Base-by-base conservation (phyloP, 192 early-diverging fungal genomes). In the Coemansia sp. region DNA sequence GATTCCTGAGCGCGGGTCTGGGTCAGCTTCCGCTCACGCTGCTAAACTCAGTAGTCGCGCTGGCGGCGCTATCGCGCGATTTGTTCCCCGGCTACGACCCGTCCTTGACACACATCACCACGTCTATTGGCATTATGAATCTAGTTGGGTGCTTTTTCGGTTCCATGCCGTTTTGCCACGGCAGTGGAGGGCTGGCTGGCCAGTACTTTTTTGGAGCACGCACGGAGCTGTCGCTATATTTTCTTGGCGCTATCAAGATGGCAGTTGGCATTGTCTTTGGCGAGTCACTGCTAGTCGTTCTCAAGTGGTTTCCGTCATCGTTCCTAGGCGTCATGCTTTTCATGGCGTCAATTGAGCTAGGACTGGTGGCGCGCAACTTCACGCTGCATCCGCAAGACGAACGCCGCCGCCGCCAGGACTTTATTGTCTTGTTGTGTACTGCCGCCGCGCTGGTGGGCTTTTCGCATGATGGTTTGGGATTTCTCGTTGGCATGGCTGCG, bases 151-250 rank as follows among this genome's bases (percentile, higher is more conserved):
- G 92, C 83, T 90, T 89, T 75, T 85, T 95, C 83, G 89, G 92
- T 9, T 86, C 93, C 27, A 87, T 95, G 74, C 90, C 94, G 39
- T 88, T 92, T 75, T 91, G 95, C 69, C 91, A 92, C 62, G 89
- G 92, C 33, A 92, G 92, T 40, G 95, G 95, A 24, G 95, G 95
- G 24, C 82, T 97, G n/a, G 93, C 94, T n/a, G 95, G 90, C 7
- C 94, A 97, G 81, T 95, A 95, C 75, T 91, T 94, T 9, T 97
- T 97, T 80, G 95, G 95, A 58, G 93, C 95, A 18, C 88, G 95
- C 55, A 87, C 92, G 1, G 92, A 90, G 63, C 85, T 92, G 34
- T 92, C 92, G 40, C 85, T 97, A 68, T 86, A 93, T 52, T 58
- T 94, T 60, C 84, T 97, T 20, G 95, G 95, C 24, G 41, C 79